phyloP scores from a whole-genome alignment of 257 asterid species.

The Dorcoceras hygrometricum region DNA sequence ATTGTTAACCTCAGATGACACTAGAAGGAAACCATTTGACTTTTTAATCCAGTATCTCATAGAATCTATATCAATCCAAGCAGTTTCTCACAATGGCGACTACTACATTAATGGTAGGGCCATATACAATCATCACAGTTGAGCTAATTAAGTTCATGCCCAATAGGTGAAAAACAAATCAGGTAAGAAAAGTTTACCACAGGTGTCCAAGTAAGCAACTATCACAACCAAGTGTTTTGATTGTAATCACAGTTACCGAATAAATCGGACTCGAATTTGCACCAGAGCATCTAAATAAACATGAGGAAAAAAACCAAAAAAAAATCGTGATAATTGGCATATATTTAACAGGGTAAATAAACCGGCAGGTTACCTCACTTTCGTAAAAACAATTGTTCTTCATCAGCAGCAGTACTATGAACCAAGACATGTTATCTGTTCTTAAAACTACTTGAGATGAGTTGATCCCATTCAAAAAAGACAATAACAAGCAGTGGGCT shows the following conservation, averaged over 20 bases:
- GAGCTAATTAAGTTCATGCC: constrained; percentile 7
- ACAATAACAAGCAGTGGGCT: background rate
- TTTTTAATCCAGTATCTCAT: background rate
- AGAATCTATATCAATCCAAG: background rate
- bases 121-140: constrained; percentile 22
- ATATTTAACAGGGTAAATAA: constrained; percentile 21
- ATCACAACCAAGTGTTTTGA: constrained; percentile 38
- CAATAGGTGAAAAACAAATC: constrained; percentile 25
- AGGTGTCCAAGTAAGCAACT: constrained; percentile 31
- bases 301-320: constrained; percentile 25
- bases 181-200: constrained; percentile 46
- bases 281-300: constrained; percentile 37
- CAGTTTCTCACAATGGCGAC: background rate
- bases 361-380: constrained; percentile 26
- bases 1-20: background rate
- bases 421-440: constrained; percentile 23
- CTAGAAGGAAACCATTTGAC: no score
- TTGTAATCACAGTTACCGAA: constrained; percentile 33
- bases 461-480: constrained; percentile 13
- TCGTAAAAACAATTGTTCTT: constrained; percentile 20
- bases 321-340: constrained; percentile 14
- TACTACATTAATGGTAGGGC: constrained; percentile 4
- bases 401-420: constrained; percentile 28
- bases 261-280: constrained; percentile 25
- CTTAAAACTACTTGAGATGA: constrained; percentile 19